Evolutionary conservation across 352 stramenopile species (phyloP).

Genomic region (Phytophthora pluvialis): DNA sequence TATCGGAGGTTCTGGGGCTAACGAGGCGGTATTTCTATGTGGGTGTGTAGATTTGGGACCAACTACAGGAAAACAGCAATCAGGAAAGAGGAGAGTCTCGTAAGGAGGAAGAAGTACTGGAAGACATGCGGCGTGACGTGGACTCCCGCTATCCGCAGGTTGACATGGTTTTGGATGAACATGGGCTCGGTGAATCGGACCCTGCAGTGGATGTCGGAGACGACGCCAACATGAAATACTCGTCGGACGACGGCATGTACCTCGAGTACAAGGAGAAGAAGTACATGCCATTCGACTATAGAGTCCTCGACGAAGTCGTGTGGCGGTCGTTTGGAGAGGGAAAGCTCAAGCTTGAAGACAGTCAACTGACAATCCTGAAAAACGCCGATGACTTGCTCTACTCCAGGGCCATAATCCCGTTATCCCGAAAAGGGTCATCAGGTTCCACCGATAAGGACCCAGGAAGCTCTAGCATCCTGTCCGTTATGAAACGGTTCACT

Average conservation of each 20-base stretch:
- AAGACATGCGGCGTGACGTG: conserved; percentile 29
- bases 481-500: conserved; percentile 36
- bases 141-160: conserved; percentile 26
- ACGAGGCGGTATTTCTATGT: background rate
- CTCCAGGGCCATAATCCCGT: conserved; percentile 14
- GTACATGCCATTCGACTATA: conserved; percentile 43
- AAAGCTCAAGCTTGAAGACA: conserved; percentile 37
- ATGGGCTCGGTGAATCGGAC: conserved; percentile 27
- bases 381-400: conserved; percentile 22
- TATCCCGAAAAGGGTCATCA: conserved; percentile 10
- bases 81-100: background rate
- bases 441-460: conserved; percentile 19
- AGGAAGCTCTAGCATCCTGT: conserved; percentile 2
- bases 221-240: conserved; percentile 34
- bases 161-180: conserved; percentile 16
- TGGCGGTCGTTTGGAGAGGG: conserved; percentile 36
- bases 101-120: conserved; percentile 34
- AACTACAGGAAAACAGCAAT: conserved; percentile 32
- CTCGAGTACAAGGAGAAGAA: conserved; percentile 46
- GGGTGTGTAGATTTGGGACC: conserved; percentile 31
- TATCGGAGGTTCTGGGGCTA: background rate
- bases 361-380: conserved; percentile 24
- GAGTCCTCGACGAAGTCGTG: conserved; percentile 36
- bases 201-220: conserved; percentile 19
- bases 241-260: conserved; percentile 34